Percentiles rank a stretch among this genome's conserved stretches.
These are phyloP conservation scores for Taphrina wiesneri DNA, from an alignment of 1,139 yeast genomes.

Conservation along the genomic window DNA sequence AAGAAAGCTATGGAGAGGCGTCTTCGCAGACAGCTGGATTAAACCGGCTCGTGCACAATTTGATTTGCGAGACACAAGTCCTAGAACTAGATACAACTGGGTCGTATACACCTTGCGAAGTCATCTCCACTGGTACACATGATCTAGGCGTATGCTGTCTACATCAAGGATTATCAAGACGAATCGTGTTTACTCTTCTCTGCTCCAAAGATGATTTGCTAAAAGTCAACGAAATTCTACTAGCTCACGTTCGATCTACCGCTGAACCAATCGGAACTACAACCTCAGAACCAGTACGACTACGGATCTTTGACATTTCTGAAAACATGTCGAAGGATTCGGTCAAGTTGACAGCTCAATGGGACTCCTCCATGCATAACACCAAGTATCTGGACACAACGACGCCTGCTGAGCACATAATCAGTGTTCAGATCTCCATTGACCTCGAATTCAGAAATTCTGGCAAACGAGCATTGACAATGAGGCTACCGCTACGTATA, in stretches of 20 bases:
- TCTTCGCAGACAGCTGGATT: not conserved
- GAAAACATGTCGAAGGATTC: not conserved
- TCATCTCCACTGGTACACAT: slow-evolving; percentile 34
- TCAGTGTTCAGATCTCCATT: not conserved
- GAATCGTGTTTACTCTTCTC: slow-evolving; percentile 40
- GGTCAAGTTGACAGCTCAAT: slow-evolving; percentile 29
- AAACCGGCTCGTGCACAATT: slow-evolving; percentile 29
- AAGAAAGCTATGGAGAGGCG: slow-evolving; percentile 38
- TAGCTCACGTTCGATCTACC: not conserved
- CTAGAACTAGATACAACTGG: slow-evolving; percentile 43
- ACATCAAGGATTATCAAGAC: slow-evolving; percentile 44
- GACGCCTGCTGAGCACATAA: slow-evolving; percentile 22
- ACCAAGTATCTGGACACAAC: slow-evolving; percentile 35
- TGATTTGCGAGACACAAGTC: slow-evolving; percentile 36
- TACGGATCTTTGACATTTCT: slow-evolving; percentile 27
- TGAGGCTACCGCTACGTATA: not conserved
- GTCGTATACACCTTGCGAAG: slow-evolving; percentile 40
- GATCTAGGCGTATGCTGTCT: slow-evolving; percentile 39
- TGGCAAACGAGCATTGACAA: not conserved
- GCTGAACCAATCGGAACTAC: not conserved
- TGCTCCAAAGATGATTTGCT: slow-evolving; percentile 37
- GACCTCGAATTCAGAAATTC: not conserved
- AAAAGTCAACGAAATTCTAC: slow-evolving; percentile 14
- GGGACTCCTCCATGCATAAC: slow-evolving; percentile 41
- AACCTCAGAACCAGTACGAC: not conserved